Evolutionary conservation across 2,329 filamentous ascomycete species (phyloP), one percentile per base, ranked within the genome.

Genomic region (Fusarium brevicatenulatum): DNA sequence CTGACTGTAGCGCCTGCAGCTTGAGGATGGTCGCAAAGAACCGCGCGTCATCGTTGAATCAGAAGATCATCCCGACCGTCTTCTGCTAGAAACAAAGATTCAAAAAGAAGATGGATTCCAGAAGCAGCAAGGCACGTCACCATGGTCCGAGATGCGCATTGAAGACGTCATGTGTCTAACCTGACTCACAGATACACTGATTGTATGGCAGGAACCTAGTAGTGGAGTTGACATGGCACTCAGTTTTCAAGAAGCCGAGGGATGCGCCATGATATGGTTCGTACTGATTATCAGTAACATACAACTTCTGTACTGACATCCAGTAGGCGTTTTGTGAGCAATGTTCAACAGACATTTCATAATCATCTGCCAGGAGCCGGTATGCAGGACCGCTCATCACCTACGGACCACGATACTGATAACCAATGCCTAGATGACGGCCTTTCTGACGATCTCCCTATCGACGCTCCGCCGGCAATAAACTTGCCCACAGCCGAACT

Each of bases 181-280:
- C 67, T 71, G 74, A 79, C 54, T 75, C 78, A 46, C 82, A 97
- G 95, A 98, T 82, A 99, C 96, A 7, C 89, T 99, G 69, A 98
- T 99, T 71, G 95, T 99, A 69, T 99, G 96, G 96, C 98, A 95
- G 43, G 96, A 98, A 81, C 90, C 91, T 8, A 83, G 81, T 67
- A 96, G 91, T 84, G 93, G 93, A 66, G 91, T 95, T 63, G 96
- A 99, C 81, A 98, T 99, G 96, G 96, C 96, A 47, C 88, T 99
- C 72, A 98, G 95, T 81, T 99, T 99, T 79, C 96, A 99, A 82
- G 96, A 99, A 84, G 92, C 95, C 5, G 96, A 98, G 76, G 96
- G 95, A 50, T 99, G 96, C 83, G 90, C 93, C 25, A 87, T 91
- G 71, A 97, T 99, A 82, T 99, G 96, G 96, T 97, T 78, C 81